Conservation (phyloP, 169 alveolate genomes). For the Condylostoma magnum region DNA sequence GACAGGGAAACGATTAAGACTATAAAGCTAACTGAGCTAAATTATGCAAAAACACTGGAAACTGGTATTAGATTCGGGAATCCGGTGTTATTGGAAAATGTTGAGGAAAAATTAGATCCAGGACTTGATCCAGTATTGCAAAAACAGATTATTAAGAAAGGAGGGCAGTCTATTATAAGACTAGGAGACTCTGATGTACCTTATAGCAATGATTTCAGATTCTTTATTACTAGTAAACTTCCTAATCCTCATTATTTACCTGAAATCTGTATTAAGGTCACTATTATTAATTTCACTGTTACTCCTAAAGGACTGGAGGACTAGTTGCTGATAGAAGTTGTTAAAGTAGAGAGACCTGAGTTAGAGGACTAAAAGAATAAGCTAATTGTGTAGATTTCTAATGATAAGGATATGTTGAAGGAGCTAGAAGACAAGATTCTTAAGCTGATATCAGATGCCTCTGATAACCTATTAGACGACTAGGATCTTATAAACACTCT, state of each 20-base stretch:
- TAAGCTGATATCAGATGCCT: constrained; percentile 83
- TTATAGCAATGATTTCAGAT: constrained; percentile 80
- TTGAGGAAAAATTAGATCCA: constrained; percentile 80
- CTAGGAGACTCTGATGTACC: constrained; percentile 85
- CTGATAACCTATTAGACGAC: constrained; percentile 80
- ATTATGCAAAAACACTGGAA: constrained; percentile 74
- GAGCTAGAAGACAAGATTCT: constrained; percentile 88
- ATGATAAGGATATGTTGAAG: constrained; percentile 78
- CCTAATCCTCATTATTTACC: constrained; percentile 91
- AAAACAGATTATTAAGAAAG: constrained; percentile 69
- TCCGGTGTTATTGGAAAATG: constrained; percentile 81
- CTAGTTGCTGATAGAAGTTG: constrained; percentile 90
- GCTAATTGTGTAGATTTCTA: constrained; percentile 84
- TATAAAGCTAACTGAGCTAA: constrained; percentile 71
- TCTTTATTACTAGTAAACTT: constrained; percentile 86
- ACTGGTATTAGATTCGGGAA: constrained; percentile 79
- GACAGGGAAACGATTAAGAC: constrained; percentile 75
- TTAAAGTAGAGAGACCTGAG: constrained; percentile 89
- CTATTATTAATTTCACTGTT: constrained; percentile 92
- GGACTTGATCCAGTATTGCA: constrained; percentile 79
- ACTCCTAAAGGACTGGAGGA: constrained; percentile 94
- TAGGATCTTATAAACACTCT: constrained; percentile 82
- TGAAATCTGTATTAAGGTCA: constrained; percentile 85
- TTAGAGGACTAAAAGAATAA: constrained; percentile 83
- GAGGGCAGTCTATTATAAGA: constrained; percentile 62